Conservation (phyloP, 192 early-diverging fungal genomes). For the Linderina pennispora region DNA sequence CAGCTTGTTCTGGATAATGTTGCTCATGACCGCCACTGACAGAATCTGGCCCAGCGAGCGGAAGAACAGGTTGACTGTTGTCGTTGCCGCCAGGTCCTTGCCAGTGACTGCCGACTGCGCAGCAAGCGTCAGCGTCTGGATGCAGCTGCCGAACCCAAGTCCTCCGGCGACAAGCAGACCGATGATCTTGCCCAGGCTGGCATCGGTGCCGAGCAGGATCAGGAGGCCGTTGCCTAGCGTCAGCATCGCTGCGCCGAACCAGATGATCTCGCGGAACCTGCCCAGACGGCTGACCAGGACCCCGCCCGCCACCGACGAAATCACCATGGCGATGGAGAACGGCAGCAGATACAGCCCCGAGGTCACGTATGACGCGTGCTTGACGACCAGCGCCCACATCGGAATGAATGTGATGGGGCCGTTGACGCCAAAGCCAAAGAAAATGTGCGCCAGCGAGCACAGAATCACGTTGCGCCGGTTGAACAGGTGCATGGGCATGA, state of each 20-base stretch:
- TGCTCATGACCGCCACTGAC: constrained; percentile 50
- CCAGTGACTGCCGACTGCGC: constrained; percentile 58
- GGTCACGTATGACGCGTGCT: constrained; percentile 16
- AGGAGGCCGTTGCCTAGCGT: constrained; percentile 60
- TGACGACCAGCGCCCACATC: constrained; percentile 26
- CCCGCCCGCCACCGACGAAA: constrained; percentile 52
- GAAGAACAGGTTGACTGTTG: constrained; percentile 57
- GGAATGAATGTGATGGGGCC: constrained; percentile 26
- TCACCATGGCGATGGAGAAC: constrained; percentile 14
- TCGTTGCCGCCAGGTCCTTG: constrained; percentile 58
- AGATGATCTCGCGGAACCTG: constrained; percentile 58
- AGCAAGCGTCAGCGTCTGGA: constrained; percentile 66
- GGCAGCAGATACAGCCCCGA: constrained; percentile 27
- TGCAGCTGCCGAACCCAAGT: constrained; percentile 63
- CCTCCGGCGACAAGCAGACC: constrained; percentile 65
- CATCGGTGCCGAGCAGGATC: constrained; percentile 44
- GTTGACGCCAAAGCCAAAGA: constrained; percentile 34
- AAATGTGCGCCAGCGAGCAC: constrained; percentile 10
- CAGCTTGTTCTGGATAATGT: constrained; percentile 57
- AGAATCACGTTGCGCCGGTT: constrained; percentile 14
- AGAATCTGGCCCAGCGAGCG: constrained; percentile 56
- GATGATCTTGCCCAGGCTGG: constrained; percentile 49
- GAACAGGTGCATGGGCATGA: constrained; percentile 41
- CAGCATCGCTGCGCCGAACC: constrained; percentile 54
- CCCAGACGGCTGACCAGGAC: constrained; percentile 52